Percentiles rank a stretch among this genome's conserved stretches.
These are phyloP conservation scores for Saturnispora gosingensis DNA, from an alignment of 805 yeast species.

Conservation along the genomic window DNA sequence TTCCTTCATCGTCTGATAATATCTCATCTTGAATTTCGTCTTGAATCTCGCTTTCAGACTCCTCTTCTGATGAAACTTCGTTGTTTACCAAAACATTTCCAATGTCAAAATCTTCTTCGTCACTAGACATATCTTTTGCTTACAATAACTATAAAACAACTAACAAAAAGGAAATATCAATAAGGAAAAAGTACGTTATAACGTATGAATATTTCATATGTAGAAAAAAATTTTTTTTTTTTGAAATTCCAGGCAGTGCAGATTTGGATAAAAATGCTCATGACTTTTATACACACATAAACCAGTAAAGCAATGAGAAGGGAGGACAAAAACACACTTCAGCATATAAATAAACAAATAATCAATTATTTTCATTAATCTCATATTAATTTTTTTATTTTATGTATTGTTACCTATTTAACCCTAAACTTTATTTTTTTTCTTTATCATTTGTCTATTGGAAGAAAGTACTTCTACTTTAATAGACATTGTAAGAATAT, in stretches of 20 bases:
- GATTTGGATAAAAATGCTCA: not conserved
- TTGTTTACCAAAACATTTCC: constrained; percentile 49
- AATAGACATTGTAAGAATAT: not conserved
- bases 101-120: constrained; percentile 44
- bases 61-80: constrained; percentile 15
- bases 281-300: not conserved
- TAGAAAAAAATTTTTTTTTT: not conserved
- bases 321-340: not conserved
- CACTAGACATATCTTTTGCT: constrained; percentile 9
- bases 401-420: not conserved
- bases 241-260: not conserved
- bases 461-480: not conserved
- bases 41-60: constrained; percentile 11
- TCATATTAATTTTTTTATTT: not conserved
- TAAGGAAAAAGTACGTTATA: not conserved
- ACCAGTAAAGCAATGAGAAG: not conserved
- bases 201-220: not conserved
- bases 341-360: not conserved
- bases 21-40: constrained; percentile 43
- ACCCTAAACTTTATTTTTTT: not conserved
- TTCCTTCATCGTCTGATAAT: constrained; percentile 38
- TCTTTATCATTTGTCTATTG: not conserved
- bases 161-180: constrained; percentile 3
- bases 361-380: not conserved
- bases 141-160: constrained; percentile 10